Conservation (phyloP, 2,329 filamentous ascomycete species). For the Neonectria punicea region DNA sequence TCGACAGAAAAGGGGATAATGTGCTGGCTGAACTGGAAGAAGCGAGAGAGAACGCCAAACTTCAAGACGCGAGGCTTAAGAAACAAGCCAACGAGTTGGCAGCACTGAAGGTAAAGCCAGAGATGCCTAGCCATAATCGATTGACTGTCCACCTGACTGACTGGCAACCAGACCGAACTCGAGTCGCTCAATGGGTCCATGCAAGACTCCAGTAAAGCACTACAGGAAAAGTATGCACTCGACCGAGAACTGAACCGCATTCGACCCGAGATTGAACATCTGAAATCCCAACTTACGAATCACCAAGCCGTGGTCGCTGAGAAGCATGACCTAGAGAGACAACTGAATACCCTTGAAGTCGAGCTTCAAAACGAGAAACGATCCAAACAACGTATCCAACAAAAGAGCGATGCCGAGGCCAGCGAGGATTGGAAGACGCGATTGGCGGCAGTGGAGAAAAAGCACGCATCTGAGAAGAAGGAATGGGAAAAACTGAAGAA, state of each 20-base stretch:
- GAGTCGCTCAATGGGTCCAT: conserved; percentile 73
- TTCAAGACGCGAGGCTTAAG: conserved; percentile 60
- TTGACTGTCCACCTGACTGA: neutral
- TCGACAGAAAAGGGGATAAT: conserved; percentile 54
- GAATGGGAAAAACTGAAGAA: conserved; percentile 59
- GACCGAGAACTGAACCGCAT: conserved; percentile 62
- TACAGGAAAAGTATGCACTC: conserved; percentile 68
- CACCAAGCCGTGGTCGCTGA: conserved; percentile 79
- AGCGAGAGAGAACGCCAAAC: conserved; percentile 53
- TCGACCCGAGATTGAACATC: conserved; percentile 66
- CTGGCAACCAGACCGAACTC: conserved; percentile 71
- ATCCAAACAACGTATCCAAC: conserved; percentile 46
- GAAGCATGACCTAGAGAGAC: conserved; percentile 82
- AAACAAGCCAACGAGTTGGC: conserved; percentile 60
- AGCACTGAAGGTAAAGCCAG: conserved; percentile 56
- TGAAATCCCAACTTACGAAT: conserved; percentile 63
- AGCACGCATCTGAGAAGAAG: conserved; percentile 53
- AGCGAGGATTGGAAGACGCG: conserved; percentile 54
- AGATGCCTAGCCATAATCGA: neutral
- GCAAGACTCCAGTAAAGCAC: conserved; percentile 75
- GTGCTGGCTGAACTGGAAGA: conserved; percentile 56
- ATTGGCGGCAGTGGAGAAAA: conserved; percentile 51
- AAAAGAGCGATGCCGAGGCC: conserved; percentile 51
- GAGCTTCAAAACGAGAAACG: conserved; percentile 82
- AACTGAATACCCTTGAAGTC: conserved; percentile 79